Conservation (phyloP, 2,329 filamentous ascomycete species). For the Apiospora phragmitis region DNA sequence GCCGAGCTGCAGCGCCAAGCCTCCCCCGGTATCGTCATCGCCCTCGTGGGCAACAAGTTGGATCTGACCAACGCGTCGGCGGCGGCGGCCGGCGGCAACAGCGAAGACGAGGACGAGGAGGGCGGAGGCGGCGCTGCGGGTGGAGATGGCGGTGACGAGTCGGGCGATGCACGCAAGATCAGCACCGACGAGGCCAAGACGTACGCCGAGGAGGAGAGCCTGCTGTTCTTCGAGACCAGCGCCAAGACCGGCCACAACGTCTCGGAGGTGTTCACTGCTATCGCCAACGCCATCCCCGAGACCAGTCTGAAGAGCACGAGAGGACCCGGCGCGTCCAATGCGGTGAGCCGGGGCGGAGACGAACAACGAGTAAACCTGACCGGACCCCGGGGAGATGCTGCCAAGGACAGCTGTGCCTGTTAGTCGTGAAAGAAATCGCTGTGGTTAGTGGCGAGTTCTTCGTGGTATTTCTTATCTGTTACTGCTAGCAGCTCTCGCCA, state of each 20-base stretch:
- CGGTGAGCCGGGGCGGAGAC: slow-evolving; percentile 60
- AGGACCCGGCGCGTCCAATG: slow-evolving; percentile 63
- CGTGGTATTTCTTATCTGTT: background rate
- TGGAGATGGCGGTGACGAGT: slow-evolving; percentile 52
- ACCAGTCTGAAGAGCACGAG: slow-evolving; percentile 89
- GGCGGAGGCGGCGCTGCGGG: slow-evolving; percentile 50
- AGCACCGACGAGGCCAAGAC: slow-evolving; percentile 86
- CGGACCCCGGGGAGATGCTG: slow-evolving; percentile 66
- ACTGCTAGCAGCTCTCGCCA: background rate
- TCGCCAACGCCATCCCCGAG: slow-evolving; percentile 97
- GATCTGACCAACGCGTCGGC: slow-evolving; percentile 71
- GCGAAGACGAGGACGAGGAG: slow-evolving; percentile 43
- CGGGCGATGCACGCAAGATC: slow-evolving; percentile 80
- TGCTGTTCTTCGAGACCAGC: slow-evolving; percentile 97
- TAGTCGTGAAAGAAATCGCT: slow-evolving; percentile 38
- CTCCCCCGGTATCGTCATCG: slow-evolving; percentile 93
- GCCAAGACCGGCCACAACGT: slow-evolving; percentile 97
- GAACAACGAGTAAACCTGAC: slow-evolving; percentile 82
- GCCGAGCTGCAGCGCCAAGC: slow-evolving; percentile 96
- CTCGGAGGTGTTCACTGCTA: slow-evolving; percentile 93
- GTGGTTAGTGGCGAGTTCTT: background rate
- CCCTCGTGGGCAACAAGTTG: slow-evolving; percentile 94
- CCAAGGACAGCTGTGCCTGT: slow-evolving; percentile 91
- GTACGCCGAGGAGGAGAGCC: slow-evolving; percentile 91
- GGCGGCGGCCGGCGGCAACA: background rate